phyloP scores from a whole-genome alignment of 2,329 filamentous ascomycete genomes.

The Fusarium denticulatum region DNA sequence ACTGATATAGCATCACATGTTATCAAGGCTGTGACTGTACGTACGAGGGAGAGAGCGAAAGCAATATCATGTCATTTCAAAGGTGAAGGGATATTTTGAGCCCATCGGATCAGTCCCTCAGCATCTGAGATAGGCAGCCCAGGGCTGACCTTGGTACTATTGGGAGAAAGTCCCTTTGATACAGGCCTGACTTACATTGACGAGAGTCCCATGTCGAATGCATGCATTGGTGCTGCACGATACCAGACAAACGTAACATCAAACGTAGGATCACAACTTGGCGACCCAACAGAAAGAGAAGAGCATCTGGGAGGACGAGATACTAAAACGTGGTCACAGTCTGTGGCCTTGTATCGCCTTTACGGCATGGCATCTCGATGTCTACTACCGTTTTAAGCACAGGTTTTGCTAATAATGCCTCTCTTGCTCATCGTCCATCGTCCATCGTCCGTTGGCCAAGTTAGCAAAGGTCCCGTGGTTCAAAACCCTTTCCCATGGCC shows the following conservation, averaged over 20 bases:
- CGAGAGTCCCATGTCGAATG: slow-evolving; percentile 28
- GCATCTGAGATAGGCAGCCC: slow-evolving; percentile 28
- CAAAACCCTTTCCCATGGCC: background rate
- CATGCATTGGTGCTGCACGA: slow-evolving; percentile 29
- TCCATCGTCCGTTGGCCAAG: slow-evolving; percentile 15
- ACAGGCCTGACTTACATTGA: slow-evolving; percentile 25
- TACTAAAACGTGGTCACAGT: slow-evolving; percentile 17
- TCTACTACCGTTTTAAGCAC: slow-evolving; percentile 21
- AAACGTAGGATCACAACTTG: slow-evolving; percentile 21
- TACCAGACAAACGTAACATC: slow-evolving; percentile 15
- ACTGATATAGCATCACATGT: slow-evolving; percentile 24
- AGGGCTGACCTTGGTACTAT: slow-evolving; percentile 12
- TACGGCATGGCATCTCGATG: slow-evolving; percentile 20
- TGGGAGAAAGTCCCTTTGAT: slow-evolving; percentile 13
- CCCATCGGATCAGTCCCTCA: slow-evolving; percentile 32
- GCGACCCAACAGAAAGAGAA: slow-evolving; percentile 10
- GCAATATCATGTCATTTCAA: slow-evolving; percentile 24
- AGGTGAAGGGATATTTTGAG: slow-evolving; percentile 20
- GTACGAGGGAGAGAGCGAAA: slow-evolving; percentile 3
- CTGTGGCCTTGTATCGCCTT: background rate
- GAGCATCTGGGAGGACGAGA: background rate
- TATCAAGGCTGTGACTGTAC: slow-evolving; percentile 6
- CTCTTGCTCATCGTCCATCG: background rate
- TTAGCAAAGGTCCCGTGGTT: slow-evolving; percentile 30
- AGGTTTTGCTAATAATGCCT: slow-evolving; percentile 23